Base-by-base conservation (phyloP, 768 basidiomycete species). In the Serendipita indica region DNA sequence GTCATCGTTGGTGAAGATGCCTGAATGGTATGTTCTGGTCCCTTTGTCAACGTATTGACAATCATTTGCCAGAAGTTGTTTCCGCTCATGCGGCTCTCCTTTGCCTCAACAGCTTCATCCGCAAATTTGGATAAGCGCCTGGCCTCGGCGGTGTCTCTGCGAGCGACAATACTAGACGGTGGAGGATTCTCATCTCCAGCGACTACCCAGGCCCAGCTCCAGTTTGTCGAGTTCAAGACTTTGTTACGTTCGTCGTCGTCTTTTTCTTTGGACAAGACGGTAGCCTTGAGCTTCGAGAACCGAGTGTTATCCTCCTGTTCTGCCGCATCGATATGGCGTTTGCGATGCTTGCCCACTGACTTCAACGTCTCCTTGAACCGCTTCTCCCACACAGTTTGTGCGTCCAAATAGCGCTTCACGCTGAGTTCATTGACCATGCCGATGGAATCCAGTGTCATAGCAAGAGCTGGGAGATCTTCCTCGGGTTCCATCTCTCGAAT, bases 81-180 rank as follows among this genome's bases (percentile, higher is more conserved):
- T 39, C 72, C 81, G 63, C 78, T 86, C 63, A 84, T 67, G 7
- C 73, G 65, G 57, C 70, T 73, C 60, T 83, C 81, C 3, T 78
- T 78, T 64, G 80, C 80, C 16, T 81, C 63, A 39, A 82, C 72
- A 14, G 78, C 74, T 67, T 79, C 75, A 66, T 89, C 88, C 3
- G 88, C 89, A 33, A 88, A 75, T 56, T 76, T 78, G 25, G 85
- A 86, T 37, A 91, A 72, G 64, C 77, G 73, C 25, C 81, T 73
- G 7, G 88, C 89, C 71, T 91, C 88, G 35, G 75, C 73, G 3
- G 89, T 93, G 65, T 98, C 93, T 57, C 91, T 72, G 59, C 92
- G 74, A n/a, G 87, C 82, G 32, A 88, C 87, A 63, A 97, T 89
- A 57, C 90, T 92, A 64, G 85, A 88, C 2, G 93, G 87, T 3